phyloP scores from a whole-genome alignment of 164 flowering plant species.

The Magnolia officinalis region DNA sequence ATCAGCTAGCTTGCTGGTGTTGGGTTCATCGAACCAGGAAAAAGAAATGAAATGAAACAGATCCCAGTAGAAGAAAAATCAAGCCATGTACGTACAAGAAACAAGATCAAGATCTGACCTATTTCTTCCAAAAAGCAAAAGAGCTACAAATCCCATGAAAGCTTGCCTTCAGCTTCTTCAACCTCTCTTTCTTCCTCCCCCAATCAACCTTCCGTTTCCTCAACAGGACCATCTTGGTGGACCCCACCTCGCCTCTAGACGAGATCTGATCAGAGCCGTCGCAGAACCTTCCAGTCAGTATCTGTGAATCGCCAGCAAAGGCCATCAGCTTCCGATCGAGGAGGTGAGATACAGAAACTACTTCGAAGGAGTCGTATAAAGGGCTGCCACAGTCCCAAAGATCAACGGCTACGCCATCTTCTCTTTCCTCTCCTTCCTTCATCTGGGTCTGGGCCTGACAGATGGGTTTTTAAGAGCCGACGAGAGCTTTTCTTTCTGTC shows the following conservation, averaged over 20 bases:
- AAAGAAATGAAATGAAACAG: no score
- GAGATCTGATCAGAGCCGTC: neutral
- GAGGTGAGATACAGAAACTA: neutral
- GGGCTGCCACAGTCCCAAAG: slow-evolving; percentile 7
- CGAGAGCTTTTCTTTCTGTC: neutral
- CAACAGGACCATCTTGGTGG: neutral
- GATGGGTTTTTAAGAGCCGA: neutral
- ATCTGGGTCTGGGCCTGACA: neutral
- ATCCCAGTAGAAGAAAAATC: no score
- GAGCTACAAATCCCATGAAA: neutral
- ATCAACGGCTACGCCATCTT: neutral
- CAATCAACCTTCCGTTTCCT: neutral
- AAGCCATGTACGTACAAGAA: no score
- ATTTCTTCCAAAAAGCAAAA: slow-evolving; percentile 2
- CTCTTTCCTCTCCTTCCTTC: slow-evolving; percentile 3
- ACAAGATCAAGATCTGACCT: no score
- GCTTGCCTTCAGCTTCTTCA: neutral
- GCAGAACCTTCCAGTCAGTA: neutral
- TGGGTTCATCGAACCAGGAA: no score
- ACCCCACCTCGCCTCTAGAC: neutral
- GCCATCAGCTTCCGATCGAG: neutral
- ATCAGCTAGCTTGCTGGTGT: no score
- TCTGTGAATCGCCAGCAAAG: neutral
- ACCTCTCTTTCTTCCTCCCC: neutral
- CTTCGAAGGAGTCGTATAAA: slow-evolving; percentile 5